Conservation (phyloP, 75 land plant species). For the Picea sitchensis region DNA sequence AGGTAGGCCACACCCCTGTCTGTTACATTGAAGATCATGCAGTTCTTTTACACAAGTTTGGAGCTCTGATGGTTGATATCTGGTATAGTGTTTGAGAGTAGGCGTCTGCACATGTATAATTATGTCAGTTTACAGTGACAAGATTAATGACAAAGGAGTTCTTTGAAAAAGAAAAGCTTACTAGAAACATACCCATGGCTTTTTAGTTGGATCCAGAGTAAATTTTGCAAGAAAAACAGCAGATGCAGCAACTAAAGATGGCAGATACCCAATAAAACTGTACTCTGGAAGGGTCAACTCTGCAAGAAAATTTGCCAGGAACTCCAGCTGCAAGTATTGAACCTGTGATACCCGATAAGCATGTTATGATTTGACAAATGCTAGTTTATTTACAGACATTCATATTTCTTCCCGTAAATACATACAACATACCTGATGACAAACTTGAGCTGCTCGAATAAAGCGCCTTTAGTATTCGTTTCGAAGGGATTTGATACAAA, state of each 20-base stretch:
- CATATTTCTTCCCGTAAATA: neutral
- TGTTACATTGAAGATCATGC: constrained; percentile 51
- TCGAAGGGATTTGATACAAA: constrained; percentile 48
- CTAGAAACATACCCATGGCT: constrained; percentile 91
- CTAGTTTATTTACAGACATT: neutral
- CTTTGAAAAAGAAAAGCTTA: constrained; percentile 30
- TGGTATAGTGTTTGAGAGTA: constrained; percentile 33
- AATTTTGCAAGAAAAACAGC: constrained; percentile 89
- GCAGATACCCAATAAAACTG: constrained; percentile 61
- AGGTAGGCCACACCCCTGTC: constrained; percentile 21
- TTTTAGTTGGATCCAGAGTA: constrained; percentile 59
- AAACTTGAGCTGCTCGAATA: constrained; percentile 82
- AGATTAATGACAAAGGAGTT: neutral
- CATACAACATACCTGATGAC: constrained; percentile 74
- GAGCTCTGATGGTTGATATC: constrained; percentile 59
- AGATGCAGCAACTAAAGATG: constrained; percentile 84
- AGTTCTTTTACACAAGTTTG: constrained; percentile 52
- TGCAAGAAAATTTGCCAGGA: constrained; percentile 61
- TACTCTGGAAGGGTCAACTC: constrained; percentile 87
- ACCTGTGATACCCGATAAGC: constrained; percentile 24
- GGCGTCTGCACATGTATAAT: constrained; percentile 40
- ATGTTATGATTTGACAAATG: neutral
- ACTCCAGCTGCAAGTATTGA: neutral
- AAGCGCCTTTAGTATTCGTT: constrained; percentile 79
- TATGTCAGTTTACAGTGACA: neutral